These are phyloP conservation scores for Dendrobium chrysotoxum DNA, from an alignment of 106 monocot genomes.

Conservation along the genomic window DNA sequence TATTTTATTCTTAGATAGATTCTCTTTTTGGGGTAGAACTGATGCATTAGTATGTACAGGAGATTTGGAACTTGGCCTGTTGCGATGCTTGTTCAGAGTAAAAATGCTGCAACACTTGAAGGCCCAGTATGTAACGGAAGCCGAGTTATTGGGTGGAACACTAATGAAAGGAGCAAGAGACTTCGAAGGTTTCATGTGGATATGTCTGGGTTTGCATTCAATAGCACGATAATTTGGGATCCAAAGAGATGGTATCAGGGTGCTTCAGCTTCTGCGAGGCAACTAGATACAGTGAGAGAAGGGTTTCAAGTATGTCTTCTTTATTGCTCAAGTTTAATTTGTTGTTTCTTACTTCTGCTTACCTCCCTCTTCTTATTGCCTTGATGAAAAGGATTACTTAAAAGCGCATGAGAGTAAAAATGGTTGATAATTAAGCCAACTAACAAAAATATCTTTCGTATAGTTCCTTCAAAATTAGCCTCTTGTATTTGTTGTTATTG, in stretches of 20 bases:
- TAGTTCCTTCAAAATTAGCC: neutral
- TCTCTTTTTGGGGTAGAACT: neutral
- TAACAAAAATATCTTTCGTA: neutral
- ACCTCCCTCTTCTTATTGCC: neutral
- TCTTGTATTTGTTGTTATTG: neutral
- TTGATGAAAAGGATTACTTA: neutral
- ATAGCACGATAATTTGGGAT: conserved; percentile 92
- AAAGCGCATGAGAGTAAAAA: neutral
- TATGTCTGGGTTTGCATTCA: conserved; percentile 97
- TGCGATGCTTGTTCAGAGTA: conserved; percentile 67
- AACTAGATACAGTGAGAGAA: conserved; percentile 69
- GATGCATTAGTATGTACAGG: conserved; percentile 20
- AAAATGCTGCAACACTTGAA: conserved; percentile 62
- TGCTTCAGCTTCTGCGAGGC: conserved; percentile 44
- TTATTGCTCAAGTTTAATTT: neutral
- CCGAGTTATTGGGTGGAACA: conserved; percentile 85
- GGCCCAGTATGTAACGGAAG: conserved; percentile 85
- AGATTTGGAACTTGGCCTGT: conserved; percentile 78
- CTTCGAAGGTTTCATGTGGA: conserved; percentile 91
- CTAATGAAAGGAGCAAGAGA: conserved; percentile 73
- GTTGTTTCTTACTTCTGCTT: neutral
- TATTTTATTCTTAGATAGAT: neutral
- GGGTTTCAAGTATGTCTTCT: conserved; percentile 66
- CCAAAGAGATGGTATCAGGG: conserved; percentile 41
- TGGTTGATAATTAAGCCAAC: neutral